phyloP scores from a whole-genome alignment of 345 rosid genomes.

The Fremontodendron californicum region DNA sequence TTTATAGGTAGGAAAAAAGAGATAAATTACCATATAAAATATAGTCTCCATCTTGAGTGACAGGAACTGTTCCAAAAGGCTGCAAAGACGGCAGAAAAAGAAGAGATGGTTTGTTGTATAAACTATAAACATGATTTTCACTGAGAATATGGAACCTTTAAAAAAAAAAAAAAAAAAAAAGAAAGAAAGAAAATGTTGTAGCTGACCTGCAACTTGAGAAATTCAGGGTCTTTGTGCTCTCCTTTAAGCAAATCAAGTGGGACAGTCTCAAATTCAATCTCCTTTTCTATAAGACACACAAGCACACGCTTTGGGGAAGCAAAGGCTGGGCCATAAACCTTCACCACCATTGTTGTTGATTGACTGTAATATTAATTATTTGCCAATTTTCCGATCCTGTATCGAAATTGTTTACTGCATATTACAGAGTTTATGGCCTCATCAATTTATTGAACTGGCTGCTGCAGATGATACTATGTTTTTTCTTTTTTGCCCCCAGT shows the following conservation, averaged over 20 bases:
- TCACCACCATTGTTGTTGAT: slow-evolving; percentile 14
- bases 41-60: slow-evolving; percentile 68
- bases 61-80: slow-evolving; percentile 74
- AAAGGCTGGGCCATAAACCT: slow-evolving; percentile 10
- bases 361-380: neutral
- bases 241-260: slow-evolving; percentile 61
- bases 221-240: slow-evolving; percentile 52
- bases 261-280: slow-evolving; percentile 48
- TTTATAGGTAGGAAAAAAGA: neutral
- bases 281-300: slow-evolving; percentile 44
- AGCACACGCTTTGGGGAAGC: slow-evolving; percentile 10
- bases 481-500: neutral
- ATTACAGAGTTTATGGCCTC: neutral
- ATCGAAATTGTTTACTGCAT: neutral
- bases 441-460: neutral
- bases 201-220: slow-evolving; percentile 54
- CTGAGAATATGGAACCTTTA: neutral
- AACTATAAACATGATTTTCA: neutral
- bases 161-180: neutral
- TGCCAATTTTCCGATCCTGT: neutral
- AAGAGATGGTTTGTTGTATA: neutral
- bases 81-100: slow-evolving; percentile 14
- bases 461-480: neutral
- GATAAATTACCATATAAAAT: slow-evolving; percentile 54
- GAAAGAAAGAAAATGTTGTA: neutral